These are phyloP conservation scores for Odontarrhena argentea DNA, from an alignment of 345 rosid genomes.

Conservation along the genomic window DNA sequence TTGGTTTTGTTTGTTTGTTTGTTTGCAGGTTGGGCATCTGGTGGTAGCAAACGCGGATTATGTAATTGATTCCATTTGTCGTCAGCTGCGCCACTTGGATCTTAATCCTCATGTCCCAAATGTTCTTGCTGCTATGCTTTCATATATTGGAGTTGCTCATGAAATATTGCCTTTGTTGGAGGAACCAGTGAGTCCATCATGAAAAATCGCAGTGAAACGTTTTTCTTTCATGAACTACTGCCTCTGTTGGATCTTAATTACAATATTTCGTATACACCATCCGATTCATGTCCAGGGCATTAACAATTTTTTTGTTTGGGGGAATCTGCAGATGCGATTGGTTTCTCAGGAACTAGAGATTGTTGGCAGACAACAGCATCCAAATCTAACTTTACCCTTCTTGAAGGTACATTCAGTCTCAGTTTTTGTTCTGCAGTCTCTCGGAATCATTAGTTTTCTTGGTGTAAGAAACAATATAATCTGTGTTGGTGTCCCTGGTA, in stretches of 20 bases:
- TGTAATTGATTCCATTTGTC: conserved; percentile 82
- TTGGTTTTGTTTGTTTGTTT: conserved; percentile 11
- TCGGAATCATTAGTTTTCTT: neutral
- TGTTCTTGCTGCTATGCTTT: conserved; percentile 96
- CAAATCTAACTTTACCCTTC: conserved; percentile 80
- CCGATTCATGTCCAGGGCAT: neutral
- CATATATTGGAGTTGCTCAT: conserved; percentile 81
- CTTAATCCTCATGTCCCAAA: conserved; percentile 85
- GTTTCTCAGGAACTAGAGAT: conserved; percentile 86
- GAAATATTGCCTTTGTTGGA: conserved; percentile 80
- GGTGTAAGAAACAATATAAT: conserved; percentile 2
- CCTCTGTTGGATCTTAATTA: neutral
- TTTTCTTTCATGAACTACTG: neutral
- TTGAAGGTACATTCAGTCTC: conserved; percentile 60
- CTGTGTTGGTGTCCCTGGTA: conserved; percentile 37
- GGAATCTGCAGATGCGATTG: conserved; percentile 67
- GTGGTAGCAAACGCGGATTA: conserved; percentile 94
- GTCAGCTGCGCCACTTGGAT: conserved; percentile 86
- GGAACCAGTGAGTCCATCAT: conserved; percentile 76
- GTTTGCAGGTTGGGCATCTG: conserved; percentile 79
- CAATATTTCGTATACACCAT: neutral
- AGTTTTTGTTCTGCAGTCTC: conserved; percentile 1
- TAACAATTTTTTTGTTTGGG: neutral
- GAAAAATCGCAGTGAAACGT: conserved; percentile 11
- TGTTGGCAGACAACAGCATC: conserved; percentile 89